Base-by-base conservation (phyloP, 2,329 filamentous ascomycete genomes). In the Verticillium zaregamsianum region DNA sequence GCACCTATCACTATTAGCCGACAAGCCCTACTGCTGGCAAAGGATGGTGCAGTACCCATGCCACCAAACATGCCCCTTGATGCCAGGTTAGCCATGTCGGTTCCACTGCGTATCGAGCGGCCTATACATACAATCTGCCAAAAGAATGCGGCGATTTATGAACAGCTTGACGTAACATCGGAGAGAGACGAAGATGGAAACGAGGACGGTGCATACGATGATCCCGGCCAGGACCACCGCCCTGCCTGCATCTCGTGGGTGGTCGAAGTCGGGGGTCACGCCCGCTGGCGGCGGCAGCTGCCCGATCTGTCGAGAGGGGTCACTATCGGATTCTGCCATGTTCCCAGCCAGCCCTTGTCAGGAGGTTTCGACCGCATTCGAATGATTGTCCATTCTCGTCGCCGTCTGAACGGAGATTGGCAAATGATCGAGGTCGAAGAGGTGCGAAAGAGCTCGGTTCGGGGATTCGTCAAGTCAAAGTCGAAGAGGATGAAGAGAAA, bases 271-370 rank as follows among this genome's bases (percentile, higher is more conserved):
- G 15, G 66, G 65, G 5, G 57, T 64, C 20, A 66, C 63, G 40
- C 68, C 68, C 37, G 67, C 66, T 33, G 68, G 68, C 3, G 68
- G 66, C 20, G 68, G 66, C 9, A 65, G 58, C 7, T 63, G 63
- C 32, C 66, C 67, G 2, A 59, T 33, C 59, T 12, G 45, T 25
- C 20, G 45, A 14, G 45, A 49, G 59, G 61, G 40, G 20, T 58
- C 56, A 9, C 40, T 31, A n/a, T 58, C 31, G 57, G 37, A 31
- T 28, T 23, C 33, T 40, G 57, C 57, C 57, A 58, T 58, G 57
- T 45, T 45, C 23, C 35, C 57, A 58, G 35, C 35, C 57, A 58
- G 35, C 23, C 57, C 57, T 58, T 58, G 57, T 17, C 40, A 35
- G 39, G 8, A 35, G 35, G 28, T 49, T 49, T n/a, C n/a, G 20